Conservation (phyloP, 192 early-diverging fungal species). For the Physocladia obscura region DNA sequence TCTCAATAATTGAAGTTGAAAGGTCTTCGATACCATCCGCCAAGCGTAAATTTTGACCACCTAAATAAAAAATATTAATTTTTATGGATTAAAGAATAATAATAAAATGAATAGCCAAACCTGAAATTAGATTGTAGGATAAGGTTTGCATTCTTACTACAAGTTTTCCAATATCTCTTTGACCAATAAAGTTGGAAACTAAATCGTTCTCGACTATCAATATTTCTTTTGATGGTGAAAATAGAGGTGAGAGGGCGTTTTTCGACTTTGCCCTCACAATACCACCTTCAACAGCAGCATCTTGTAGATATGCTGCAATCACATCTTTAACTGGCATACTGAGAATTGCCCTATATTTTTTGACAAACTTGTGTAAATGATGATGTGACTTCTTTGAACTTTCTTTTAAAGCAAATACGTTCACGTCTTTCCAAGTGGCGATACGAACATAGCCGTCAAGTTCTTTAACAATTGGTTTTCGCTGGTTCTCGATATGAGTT, state of each 20-base stretch:
- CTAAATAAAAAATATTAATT: not conserved
- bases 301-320: slow-evolving; percentile 45
- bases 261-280: slow-evolving; percentile 17
- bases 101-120: not conserved
- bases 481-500: slow-evolving; percentile 53
- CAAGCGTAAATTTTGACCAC: slow-evolving; percentile 13
- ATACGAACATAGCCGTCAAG: slow-evolving; percentile 92
- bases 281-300: slow-evolving; percentile 1
- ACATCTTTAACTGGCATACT: slow-evolving; percentile 71
- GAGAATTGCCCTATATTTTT: slow-evolving; percentile 78
- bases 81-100: not conserved
- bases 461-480: slow-evolving; percentile 81
- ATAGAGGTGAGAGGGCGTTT: not conserved
- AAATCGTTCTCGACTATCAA: not conserved
- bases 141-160: not conserved
- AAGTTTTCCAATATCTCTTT: slow-evolving; percentile 2
- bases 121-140: not conserved
- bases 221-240: not conserved
- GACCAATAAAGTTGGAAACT: not conserved
- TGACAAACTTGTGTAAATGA: slow-evolving; percentile 87
- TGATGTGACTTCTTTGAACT: slow-evolving; percentile 89
- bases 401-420: slow-evolving; percentile 84
- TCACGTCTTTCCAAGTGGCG: slow-evolving; percentile 96
- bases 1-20: slow-evolving; percentile 32
- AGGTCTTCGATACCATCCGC: slow-evolving; percentile 42